Conservation (phyloP, 345 rosid species). For the Arabis hirsuta region DNA sequence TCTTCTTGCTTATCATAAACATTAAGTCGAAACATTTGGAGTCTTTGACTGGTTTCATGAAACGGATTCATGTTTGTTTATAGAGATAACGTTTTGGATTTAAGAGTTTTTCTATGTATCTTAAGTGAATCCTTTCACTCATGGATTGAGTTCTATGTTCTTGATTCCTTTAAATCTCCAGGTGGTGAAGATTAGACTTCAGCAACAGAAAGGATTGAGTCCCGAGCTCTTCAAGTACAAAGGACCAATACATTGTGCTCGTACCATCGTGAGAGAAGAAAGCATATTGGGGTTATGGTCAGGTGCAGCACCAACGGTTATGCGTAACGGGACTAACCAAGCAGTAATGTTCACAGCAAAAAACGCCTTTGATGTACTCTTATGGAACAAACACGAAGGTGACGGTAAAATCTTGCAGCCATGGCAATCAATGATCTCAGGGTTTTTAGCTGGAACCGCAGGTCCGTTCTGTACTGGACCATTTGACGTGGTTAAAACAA, state of each 20-base stretch:
- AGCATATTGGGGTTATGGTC: constrained; percentile 90
- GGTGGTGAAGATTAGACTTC: constrained; percentile 97
- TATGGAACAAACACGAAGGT: constrained; percentile 97
- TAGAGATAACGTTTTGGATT: too few relatives aligned
- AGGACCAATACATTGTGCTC: constrained; percentile 91
- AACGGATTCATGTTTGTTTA: not conserved
- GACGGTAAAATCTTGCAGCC: constrained; percentile 84
- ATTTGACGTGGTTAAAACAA: constrained; percentile 97
- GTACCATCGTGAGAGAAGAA: constrained; percentile 68
- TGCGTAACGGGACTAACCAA: constrained; percentile 98
- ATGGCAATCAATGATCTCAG: constrained; percentile 97
- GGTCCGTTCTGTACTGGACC: constrained; percentile 97
- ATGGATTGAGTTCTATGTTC: constrained; percentile 27
- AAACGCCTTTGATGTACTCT: constrained; percentile 71
- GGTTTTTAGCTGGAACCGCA: constrained; percentile 91
- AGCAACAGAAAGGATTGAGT: constrained; percentile 91
- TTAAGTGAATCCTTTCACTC: not conserved
- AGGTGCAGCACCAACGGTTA: constrained; percentile 95
- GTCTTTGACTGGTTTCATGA: not conserved
- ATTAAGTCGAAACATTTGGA: not conserved
- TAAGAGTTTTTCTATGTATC: not conserved
- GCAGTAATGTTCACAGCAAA: constrained; percentile 97
- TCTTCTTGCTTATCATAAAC: not conserved
- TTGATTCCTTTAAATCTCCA: constrained; percentile 31
- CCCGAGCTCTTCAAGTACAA: constrained; percentile 81